Percentiles rank a stretch among this genome's conserved stretches.
Conservation (phyloP, 2,329 filamentous ascomycete genomes). For the Fusarium sp. region DNA sequence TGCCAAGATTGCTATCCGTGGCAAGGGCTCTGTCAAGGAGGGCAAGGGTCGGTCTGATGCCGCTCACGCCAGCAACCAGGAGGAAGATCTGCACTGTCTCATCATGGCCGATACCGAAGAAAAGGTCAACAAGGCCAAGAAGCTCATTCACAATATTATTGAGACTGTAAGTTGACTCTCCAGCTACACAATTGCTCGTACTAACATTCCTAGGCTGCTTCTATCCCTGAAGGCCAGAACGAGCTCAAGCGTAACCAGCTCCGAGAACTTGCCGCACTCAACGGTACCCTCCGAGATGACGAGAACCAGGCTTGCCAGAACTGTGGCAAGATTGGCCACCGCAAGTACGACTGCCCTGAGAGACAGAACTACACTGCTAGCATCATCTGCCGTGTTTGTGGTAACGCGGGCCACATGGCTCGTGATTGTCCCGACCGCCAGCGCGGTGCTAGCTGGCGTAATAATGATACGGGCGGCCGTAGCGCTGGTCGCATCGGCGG, state of each 20-base stretch:
- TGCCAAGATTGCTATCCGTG: conserved; percentile 98
- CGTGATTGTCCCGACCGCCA: conserved; percentile 96
- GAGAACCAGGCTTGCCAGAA: conserved; percentile 99
- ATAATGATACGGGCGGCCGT: conserved; percentile 69
- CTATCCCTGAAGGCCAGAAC: conserved; percentile 98
- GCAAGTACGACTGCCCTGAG: conserved; percentile 98
- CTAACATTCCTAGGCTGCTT: conserved; percentile 79
- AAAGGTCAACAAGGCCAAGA: conserved; percentile 99
- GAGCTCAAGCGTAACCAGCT: conserved; percentile 99
- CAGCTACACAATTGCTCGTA: background rate
- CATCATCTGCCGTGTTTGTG: conserved; percentile 98
- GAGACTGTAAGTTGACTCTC: conserved; percentile 80
- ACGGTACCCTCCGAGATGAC: conserved; percentile 98
- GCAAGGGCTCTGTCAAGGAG: conserved; percentile 99
- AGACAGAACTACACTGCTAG: conserved; percentile 99
- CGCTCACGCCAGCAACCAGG: conserved; percentile 99
- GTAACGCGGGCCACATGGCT: conserved; percentile 98
- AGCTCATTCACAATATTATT: conserved; percentile 97
- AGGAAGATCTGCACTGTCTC: conserved; percentile 98
- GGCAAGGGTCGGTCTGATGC: conserved; percentile 99
- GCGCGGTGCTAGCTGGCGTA: conserved; percentile 92
- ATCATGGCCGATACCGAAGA: conserved; percentile 99
- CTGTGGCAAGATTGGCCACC: conserved; percentile 97
- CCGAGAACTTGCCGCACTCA: conserved; percentile 95
- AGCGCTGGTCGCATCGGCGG: conserved; percentile 75